Evolutionary conservation across 2,329 filamentous ascomycete species (phyloP).

Genomic region (Hymenoscyphus albidus): DNA sequence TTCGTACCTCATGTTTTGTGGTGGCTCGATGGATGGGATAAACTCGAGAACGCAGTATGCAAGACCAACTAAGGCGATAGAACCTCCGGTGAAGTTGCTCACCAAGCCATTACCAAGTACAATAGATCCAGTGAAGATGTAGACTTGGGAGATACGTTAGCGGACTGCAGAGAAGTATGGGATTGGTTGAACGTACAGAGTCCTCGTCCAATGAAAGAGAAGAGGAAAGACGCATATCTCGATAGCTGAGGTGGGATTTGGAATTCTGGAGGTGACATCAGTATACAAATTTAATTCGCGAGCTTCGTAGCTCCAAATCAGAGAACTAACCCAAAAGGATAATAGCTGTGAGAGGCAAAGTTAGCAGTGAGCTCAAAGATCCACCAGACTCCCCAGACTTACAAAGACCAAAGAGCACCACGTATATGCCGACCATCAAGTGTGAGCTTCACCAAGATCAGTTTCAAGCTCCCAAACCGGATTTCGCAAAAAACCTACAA

Average conservation of each 20-base stretch:
- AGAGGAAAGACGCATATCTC: constrained; percentile 94
- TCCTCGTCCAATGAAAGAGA: constrained; percentile 94
- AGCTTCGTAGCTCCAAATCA: neutral
- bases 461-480: constrained; percentile 4
- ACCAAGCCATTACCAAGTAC: constrained; percentile 65
- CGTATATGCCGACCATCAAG: constrained; percentile 78
- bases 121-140: constrained; percentile 89
- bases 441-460: constrained; percentile 50
- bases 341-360: constrained; percentile 48
- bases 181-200: constrained; percentile 63
- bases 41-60: constrained; percentile 74
- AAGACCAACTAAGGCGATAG: constrained; percentile 75
- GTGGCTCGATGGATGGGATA: constrained; percentile 68
- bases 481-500: constrained; percentile 49
- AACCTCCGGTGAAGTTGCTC: constrained; percentile 70
- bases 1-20: constrained; percentile 49
- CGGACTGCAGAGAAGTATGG: neutral
- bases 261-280: constrained; percentile 60
- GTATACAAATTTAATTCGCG: neutral
- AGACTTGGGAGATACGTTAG: constrained; percentile 57
- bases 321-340: constrained; percentile 54
- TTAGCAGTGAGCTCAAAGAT: constrained; percentile 20
- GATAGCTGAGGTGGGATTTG: constrained; percentile 90
- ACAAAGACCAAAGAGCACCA: constrained; percentile 88
- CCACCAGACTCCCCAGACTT: constrained; percentile 36